Percentiles rank a stretch among this genome's conserved stretches.
Evolutionary conservation across 1,284 basidiomycete species (phyloP).

Genomic region (Erythrobasidium hasegawianum): DNA sequence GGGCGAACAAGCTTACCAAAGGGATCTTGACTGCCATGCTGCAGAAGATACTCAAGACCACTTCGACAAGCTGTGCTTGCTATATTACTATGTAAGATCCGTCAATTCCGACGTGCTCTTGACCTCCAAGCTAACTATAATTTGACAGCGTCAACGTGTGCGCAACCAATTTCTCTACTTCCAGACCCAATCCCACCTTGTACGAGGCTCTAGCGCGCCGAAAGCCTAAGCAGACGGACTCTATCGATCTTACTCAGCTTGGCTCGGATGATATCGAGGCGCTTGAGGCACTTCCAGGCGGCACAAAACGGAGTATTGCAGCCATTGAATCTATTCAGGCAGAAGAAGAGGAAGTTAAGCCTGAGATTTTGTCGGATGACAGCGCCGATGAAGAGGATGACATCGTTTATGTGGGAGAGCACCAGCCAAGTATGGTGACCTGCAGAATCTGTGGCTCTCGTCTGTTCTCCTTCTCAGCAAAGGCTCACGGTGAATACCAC

Average conservation of each 20-base stretch:
- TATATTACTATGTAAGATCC: conserved; percentile 23
- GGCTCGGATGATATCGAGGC: conserved; percentile 8
- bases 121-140: too few species aligned
- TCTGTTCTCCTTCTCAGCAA: conserved; percentile 31
- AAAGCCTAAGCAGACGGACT: not conserved
- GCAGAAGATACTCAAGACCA: conserved; percentile 8
- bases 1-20: conserved; percentile 8
- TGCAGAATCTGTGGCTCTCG: conserved; percentile 23
- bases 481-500: conserved; percentile 22
- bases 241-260: conserved; percentile 7
- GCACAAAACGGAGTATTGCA: not conserved
- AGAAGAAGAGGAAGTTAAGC: not conserved
- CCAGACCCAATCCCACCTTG: conserved; percentile 13
- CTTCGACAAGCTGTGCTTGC: not conserved
- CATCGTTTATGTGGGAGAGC: conserved; percentile 23
- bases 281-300: not conserved
- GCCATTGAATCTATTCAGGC: not conserved
- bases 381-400: conserved; percentile 10
- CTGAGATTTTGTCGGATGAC: too few species aligned
- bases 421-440: conserved; percentile 9
- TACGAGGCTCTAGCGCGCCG: not conserved
- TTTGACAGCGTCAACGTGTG: conserved; percentile 42
- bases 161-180: conserved; percentile 12
- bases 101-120: too few species aligned
- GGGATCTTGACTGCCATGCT: conserved; percentile 8